Conservation (phyloP, 1,139 yeast species). For the Magnusiomyces ingens region DNA sequence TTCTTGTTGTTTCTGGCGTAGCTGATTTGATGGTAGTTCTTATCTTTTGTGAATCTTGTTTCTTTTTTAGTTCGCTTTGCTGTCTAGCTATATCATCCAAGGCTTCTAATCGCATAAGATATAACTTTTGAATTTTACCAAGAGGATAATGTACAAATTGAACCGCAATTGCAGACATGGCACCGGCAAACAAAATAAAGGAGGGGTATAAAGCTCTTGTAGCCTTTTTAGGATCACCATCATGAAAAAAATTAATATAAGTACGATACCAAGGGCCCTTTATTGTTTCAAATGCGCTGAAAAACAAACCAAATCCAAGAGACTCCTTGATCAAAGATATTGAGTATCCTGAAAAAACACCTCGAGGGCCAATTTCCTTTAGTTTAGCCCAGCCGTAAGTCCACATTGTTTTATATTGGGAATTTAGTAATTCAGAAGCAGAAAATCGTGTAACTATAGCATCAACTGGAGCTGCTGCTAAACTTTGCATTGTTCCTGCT, state of each 20-base stretch:
- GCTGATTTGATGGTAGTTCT: slow-evolving; percentile 2
- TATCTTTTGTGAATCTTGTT: slow-evolving; percentile 14
- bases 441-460: slow-evolving; percentile 80
- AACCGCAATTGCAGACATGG: slow-evolving; percentile 72
- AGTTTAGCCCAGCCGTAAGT: slow-evolving; percentile 62
- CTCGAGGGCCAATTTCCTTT: slow-evolving; percentile 66
- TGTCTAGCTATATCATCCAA: slow-evolving; percentile 45
- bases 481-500: slow-evolving; percentile 80
- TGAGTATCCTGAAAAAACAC: slow-evolving; percentile 85
- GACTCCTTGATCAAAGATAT: slow-evolving; percentile 74
- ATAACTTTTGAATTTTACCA: slow-evolving; percentile 70
- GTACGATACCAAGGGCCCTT: slow-evolving; percentile 37
- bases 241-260: slow-evolving; percentile 11
- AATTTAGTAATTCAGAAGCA: slow-evolving; percentile 63
- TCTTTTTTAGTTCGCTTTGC: slow-evolving; percentile 7
- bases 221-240: slow-evolving; percentile 28
- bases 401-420: slow-evolving; percentile 70
- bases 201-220: slow-evolving; percentile 50
- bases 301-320: slow-evolving; percentile 79
- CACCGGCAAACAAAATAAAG: slow-evolving; percentile 80
- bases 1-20: not conserved
- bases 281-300: slow-evolving; percentile 76
- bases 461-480: slow-evolving; percentile 93
- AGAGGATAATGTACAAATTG: slow-evolving; percentile 80
- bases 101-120: slow-evolving; percentile 71